Evolutionary conservation across 768 basidiomycete genomes (phyloP), one percentile per base, ranked within the genome.

Genomic region (Trametes maxima): DNA sequence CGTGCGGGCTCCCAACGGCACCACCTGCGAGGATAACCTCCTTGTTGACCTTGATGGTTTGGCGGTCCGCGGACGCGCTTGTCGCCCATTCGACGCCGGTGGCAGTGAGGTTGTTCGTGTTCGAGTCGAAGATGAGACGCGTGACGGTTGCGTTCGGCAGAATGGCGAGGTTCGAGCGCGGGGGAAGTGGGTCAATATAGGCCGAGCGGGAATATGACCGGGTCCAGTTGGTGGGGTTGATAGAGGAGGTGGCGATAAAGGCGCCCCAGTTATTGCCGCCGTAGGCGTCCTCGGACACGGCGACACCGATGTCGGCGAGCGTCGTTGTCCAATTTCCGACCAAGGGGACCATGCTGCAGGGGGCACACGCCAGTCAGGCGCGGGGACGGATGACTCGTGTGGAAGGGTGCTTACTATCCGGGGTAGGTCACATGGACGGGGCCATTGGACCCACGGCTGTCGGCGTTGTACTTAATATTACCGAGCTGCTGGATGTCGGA

Each of bases 121-220:
- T 62, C 28, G 64, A 57, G 53, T 66, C 69, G 62, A 85, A 83
- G 24, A 82, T 62, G 42, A 86, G 73, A 22, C 80, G 77, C 2
- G 87, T 82, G 55, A 87, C 88, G 7, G 84, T 86, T 14, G 81
- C 77, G 55, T 83, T 82, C 10, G 82, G 75, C 22, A 90, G 76
- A 61, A 91, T 81, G 67, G 84, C 81, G 42, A 90, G 79, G 68
- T 90, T 90, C 56, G 78, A 58, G 45, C 87, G 82, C 21, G 84
- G 80, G 0, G 86, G 83, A 1, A 88, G 77, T 4, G 83, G 78
- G 71, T 89, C 88, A 70, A 87, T 84, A 76, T 88, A 88, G 3
- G 78, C 82, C 0, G 85, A 80, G 59, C 83, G 79, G n/a, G 86
- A 78, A 73, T 88, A 88, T 0, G 83, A 85, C 47, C 87, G 80